phyloP scores from a whole-genome alignment of 345 rosid species.

The sweet orange (Citrus sinensis) region DVS_A1.0 CM039169.1:27538001-27538500 shows the following conservation, averaged over 20 bases:
- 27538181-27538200: neutral
- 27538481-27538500: neutral
- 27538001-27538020: neutral
- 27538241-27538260: neutral
- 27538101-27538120: conserved; percentile 34
- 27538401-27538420: conserved; percentile 1
- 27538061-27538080: conserved; percentile 17
- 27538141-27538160: conserved; percentile 4
- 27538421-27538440: neutral
- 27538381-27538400: neutral
- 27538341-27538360: neutral
- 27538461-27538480: neutral
- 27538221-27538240: neutral
- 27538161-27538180: neutral
- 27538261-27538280: conserved; percentile 16
- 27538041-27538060: conserved; percentile 7
- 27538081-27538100: conserved; percentile 14
- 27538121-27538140: conserved; percentile 4
- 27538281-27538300: conserved; percentile 7
- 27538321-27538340: neutral
- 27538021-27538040: neutral
- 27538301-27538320: conserved; percentile 7
- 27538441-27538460: neutral
- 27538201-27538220: conserved; percentile 1
- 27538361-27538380: neutral